These are phyloP conservation scores for Stentor coeruleus DNA, from an alignment of 73 alveolate species.

Conservation along the genomic window DNA sequence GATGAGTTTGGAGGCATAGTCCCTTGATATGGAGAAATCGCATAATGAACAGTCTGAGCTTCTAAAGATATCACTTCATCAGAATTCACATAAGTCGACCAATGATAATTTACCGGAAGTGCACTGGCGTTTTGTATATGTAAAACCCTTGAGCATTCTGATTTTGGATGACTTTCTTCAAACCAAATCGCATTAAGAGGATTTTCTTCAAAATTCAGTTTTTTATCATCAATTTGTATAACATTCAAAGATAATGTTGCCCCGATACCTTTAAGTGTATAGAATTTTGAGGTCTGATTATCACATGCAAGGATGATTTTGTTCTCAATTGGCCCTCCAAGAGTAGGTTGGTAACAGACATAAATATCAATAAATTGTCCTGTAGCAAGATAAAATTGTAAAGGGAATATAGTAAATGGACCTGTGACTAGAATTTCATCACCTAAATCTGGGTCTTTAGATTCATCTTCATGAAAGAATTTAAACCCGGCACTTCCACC, in stretches of 20 bases:
- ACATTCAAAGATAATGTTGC: constrained; percentile 76
- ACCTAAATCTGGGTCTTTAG: constrained; percentile 45
- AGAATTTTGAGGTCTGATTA: constrained; percentile 73
- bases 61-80: constrained; percentile 64
- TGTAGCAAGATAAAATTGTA: constrained; percentile 81
- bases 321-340: constrained; percentile 78
- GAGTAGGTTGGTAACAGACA: constrained; percentile 77
- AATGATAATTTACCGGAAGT: constrained; percentile 75
- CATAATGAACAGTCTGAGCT: constrained; percentile 77
- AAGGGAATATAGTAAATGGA: constrained; percentile 86
- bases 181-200: constrained; percentile 68
- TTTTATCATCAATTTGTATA: constrained; percentile 76
- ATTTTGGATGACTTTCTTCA: constrained; percentile 80
- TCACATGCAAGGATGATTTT: constrained; percentile 88
- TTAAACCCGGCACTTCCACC: constrained; percentile 96
- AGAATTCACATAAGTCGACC: constrained; percentile 81
- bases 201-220: constrained; percentile 60
- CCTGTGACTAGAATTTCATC: constrained; percentile 71
- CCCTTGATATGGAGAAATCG: constrained; percentile 83
- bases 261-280: constrained; percentile 77
- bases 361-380: constrained; percentile 86
- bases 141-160: constrained; percentile 65
- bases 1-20: constrained; percentile 65
- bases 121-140: constrained; percentile 65
- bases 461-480: constrained; percentile 82